Base-by-base conservation (phyloP, 805 yeast genomes). In the Yarrowia osloensis region DNA sequence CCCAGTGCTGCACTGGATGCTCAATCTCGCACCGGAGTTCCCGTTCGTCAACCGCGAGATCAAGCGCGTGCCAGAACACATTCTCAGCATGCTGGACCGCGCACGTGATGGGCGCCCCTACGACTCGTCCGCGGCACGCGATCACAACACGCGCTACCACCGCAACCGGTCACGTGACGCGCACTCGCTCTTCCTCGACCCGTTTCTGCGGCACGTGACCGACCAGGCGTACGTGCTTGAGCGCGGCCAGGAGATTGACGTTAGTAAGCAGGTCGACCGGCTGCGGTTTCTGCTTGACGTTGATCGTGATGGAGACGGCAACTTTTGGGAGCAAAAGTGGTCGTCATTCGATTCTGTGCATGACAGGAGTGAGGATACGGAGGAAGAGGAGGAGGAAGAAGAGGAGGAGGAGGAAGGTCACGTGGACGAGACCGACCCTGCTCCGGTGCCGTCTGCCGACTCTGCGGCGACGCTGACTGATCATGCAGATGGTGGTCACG, bases 271-370 rank as follows among this genome's bases (percentile, higher is more conserved):
- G 24, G 66, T 46, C 3, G 54, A 31, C 17, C 15, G 44, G 17
- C 5, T 61, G 17, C 8, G 66, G 29, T 31, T 44, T 31, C 12
- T 61, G 54, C 33, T 61, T 8, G 55, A 44, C 17, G 54, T 46
- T n/a, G 66, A 61, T n/a, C 11, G 39, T 19, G 54, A 61, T 0
- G 66, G 66, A 1, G 66, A 61, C 13, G 17, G 15, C 1, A 61
- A 61, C 17, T 19, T 61, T n/a, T 46, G 54, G 52, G 66, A 61
- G 33, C 66, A 61, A 24, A 61, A 61, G 17, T 61, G 66, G 66
- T 7, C 17, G 3, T 17, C 24, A 2, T 57, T 57, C 7, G 26
- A 15, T 2, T 2, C 2, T 1, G 63, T 57, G 0, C 63, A 57
- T 21, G 19, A 13, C 1, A n/a, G n/a, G 9, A 22, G 26, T 28